Base-by-base conservation (phyloP, 192 early-diverging fungal genomes). In the Coemansia sp. region DNA sequence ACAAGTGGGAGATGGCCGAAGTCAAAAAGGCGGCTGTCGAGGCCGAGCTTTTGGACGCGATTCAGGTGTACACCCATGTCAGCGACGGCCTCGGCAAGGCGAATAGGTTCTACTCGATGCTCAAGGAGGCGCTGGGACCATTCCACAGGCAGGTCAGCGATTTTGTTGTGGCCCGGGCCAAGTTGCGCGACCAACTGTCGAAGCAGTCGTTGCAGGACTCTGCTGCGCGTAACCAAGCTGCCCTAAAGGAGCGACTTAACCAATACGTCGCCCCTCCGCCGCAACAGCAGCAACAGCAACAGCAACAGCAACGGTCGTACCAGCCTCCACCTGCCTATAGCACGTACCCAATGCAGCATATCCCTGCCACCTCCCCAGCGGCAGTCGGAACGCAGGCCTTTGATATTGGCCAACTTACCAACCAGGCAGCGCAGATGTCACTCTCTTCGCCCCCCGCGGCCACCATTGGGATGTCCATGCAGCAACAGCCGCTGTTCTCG, bases 1-100 rank as follows among this genome's bases (percentile, higher is more conserved):
- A 85, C 63, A 83, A 80, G 47, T 92, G 91, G 89, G 92, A 92
- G 22, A 74, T 73, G 7, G 87, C 88, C 5, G 92, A 94, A 61
- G 73, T 76, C 52, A 85, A 92, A 65, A 87, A 89, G 82, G 85
- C 85, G 41, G 68, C 73, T 1, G 66, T 94, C n/a, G 90, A 80
- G 47, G 86, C 92, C 46, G 80, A 89, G 68, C 87, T 95, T 57
- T 72, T 85, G 18, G 89, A 92, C 60, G 91, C 90, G 16, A 89
- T 86, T 52, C 86, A 88, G 49, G 86, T 87, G 11, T 92, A 96
- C 73, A 67, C 78, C 24, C 78, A 89, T 24, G 87, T 91, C 24
- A 88, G 87, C 66, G 87, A 90, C 52, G 76, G 80, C 3, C 65
- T 92, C 68, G 76, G 80, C n/a, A 85, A 85, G 59, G 91, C 89